Evolutionary conservation across 148 eudicot species (phyloP), one percentile per base, ranked within the genome.

Genomic region (Fagopyrum esculentum): DNA sequence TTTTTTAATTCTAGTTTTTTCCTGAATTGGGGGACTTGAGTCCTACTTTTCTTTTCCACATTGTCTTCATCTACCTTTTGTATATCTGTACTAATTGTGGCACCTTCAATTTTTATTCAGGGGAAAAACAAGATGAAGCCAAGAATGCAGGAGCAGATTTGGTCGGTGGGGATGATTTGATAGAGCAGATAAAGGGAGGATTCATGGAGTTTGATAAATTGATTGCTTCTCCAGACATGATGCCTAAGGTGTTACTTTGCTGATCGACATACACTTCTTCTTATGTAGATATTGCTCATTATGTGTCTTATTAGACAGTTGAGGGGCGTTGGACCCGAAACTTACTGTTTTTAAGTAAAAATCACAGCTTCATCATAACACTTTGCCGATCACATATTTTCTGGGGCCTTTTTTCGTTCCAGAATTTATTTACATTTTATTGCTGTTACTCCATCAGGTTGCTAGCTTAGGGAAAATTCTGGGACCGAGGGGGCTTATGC

Each of bases 401-500:
- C 3, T n/a, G 3, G 70, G 47, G 6, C 40, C 40, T 35, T 35
- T 69, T 63, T 3, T 8, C 63, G n/a, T n/a, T 69, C 15, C 59
- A 45, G 79, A 76, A 6, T 76, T 26, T 16, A 77, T 73, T 73
- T 35, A 60, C 49, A 48, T 68, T 68, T 0, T 15, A 9, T 13
- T 69, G 50, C 63, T 76, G 9, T 40, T 35, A 75, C 48, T 80
- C 61, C 73, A 68, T 76, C 87, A 95, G 96, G 97, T 87, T 86
- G 98, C 98, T 50, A 80, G 87, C 75, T 83, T 95, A 19, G 98
- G 98, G 76, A 95, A 84, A 85, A 84, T 95, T 75, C 76, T 95
- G 79, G 98, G 98, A 69, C 98, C 98, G 35, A 81, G 97, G 77
- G 98, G 98, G 75, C 97, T 95, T 57, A 95, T 95, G 98, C 98